These are phyloP conservation scores for Emergomyces pasteurianus DNA, from an alignment of 2,329 filamentous ascomycete species.

Conservation along the genomic window DNA sequence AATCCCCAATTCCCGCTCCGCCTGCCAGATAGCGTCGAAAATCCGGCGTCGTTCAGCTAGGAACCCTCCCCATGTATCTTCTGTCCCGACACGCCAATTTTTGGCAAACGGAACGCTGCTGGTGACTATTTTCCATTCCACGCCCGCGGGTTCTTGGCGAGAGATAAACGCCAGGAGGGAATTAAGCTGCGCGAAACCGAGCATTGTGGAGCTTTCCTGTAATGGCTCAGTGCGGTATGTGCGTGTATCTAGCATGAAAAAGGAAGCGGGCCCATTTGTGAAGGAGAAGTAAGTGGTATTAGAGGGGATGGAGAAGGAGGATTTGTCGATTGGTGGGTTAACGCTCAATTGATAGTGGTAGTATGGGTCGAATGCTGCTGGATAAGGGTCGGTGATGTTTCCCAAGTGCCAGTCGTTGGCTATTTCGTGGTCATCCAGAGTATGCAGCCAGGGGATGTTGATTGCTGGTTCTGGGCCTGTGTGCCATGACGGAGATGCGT, in stretches of 20 bases:
- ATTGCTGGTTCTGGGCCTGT: slow-evolving; percentile 45
- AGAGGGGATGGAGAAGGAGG: slow-evolving; percentile 40
- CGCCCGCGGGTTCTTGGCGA: slow-evolving; percentile 58
- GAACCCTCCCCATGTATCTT: slow-evolving; percentile 93
- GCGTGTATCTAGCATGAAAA: slow-evolving; percentile 90
- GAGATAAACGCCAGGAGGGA: slow-evolving; percentile 70
- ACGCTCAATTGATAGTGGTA: slow-evolving; percentile 70
- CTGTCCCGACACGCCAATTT: slow-evolving; percentile 82
- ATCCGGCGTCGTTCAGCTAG: slow-evolving; percentile 65
- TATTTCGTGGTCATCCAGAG: slow-evolving; percentile 94
- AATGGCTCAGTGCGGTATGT: slow-evolving; percentile 56
- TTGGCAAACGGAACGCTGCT: slow-evolving; percentile 92
- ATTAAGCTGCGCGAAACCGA: slow-evolving; percentile 64
- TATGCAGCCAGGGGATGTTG: slow-evolving; percentile 86
- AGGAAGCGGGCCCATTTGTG: slow-evolving; percentile 76
- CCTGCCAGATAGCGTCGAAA: slow-evolving; percentile 86
- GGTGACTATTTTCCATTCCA: slow-evolving; percentile 88
- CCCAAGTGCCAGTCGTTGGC: slow-evolving; percentile 74
- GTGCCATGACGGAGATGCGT: slow-evolving; percentile 83
- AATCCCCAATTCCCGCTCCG: slow-evolving; percentile 54
- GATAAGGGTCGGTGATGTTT: slow-evolving; percentile 69
- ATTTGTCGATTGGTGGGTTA: slow-evolving; percentile 57
- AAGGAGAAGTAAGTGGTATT: slow-evolving; percentile 81
- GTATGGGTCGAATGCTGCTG: slow-evolving; percentile 71
- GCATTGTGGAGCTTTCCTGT: slow-evolving; percentile 63